Conservation (phyloP, 1,284 basidiomycete species). For the Pyrrhoderma lamaoense region DNA sequence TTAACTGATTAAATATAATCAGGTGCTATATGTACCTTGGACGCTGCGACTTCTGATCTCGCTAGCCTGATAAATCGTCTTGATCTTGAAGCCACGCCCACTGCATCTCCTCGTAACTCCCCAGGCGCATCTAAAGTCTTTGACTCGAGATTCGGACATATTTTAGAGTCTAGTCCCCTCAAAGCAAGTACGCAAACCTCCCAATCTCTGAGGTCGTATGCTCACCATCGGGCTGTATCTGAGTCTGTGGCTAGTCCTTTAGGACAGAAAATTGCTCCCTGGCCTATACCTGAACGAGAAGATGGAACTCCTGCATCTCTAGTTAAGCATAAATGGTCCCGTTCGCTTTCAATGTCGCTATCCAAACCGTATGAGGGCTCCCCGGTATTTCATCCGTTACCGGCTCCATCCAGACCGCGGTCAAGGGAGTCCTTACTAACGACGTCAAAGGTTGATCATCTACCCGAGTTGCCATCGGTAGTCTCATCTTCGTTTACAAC, state of each 20-base stretch:
- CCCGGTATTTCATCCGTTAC: slow-evolving; percentile 52
- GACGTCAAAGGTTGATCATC: neutral
- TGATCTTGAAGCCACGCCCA: slow-evolving; percentile 68
- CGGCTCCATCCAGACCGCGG: slow-evolving; percentile 32
- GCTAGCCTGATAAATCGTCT: slow-evolving; percentile 67
- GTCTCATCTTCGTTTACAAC: slow-evolving; percentile 37
- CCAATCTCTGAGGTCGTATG: slow-evolving; percentile 54
- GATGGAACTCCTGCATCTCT: slow-evolving; percentile 21
- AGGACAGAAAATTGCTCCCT: slow-evolving; percentile 58
- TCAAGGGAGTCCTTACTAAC: slow-evolving; percentile 18
- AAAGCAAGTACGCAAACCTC: slow-evolving; percentile 32
- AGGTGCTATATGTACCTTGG: slow-evolving; percentile 63
- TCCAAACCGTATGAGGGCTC: slow-evolving; percentile 29
- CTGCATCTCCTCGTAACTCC: slow-evolving; percentile 23
- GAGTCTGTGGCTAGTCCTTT: slow-evolving; percentile 26
- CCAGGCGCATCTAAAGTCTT: neutral
- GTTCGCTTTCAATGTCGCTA: slow-evolving; percentile 45
- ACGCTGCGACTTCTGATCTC: slow-evolving; percentile 70
- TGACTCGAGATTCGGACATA: too few species aligned
- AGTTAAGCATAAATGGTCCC: slow-evolving; percentile 43
- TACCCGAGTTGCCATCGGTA: slow-evolving; percentile 7
- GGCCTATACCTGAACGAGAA: slow-evolving; percentile 29
- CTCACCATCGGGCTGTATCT: slow-evolving; percentile 33
- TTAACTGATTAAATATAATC: slow-evolving; percentile 1
- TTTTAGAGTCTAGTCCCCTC: too few species aligned